Evolutionary conservation across 306 rosid genomes (phyloP).

Genomic region (Clitoria ternatea): DNA sequence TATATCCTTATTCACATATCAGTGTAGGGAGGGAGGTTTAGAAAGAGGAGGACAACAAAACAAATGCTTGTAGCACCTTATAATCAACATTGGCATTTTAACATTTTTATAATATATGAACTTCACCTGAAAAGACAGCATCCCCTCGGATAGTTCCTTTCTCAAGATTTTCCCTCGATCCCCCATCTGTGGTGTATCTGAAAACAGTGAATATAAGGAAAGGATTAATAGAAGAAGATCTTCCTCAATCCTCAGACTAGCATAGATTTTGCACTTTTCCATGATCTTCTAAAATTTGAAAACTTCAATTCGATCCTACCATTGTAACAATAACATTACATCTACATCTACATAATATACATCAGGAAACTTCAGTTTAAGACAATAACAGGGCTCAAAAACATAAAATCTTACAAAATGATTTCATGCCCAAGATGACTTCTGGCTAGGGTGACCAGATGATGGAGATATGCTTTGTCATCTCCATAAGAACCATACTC

Average conservation of each 20-base stretch:
- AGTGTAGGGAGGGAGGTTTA: neutral
- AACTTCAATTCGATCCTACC: too few species aligned
- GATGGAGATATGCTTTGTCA: slow-evolving; percentile 78
- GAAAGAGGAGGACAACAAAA: neutral
- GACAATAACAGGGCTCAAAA: slow-evolving; percentile 15
- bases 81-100: slow-evolving; percentile 9
- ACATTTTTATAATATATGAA: slow-evolving; percentile 12
- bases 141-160: slow-evolving; percentile 89
- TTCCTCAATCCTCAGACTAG: neutral
- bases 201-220: slow-evolving; percentile 14
- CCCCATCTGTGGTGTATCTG: slow-evolving; percentile 99
- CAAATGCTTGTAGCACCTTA: neutral
- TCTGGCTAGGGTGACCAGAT: slow-evolving; percentile 63
- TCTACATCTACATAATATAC: neutral
- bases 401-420: slow-evolving; percentile 60
- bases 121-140: slow-evolving; percentile 68
- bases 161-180: slow-evolving; percentile 68
- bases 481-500: slow-evolving; percentile 88
- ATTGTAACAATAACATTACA: too few species aligned
- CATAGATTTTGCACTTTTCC: neutral
- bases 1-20: neutral
- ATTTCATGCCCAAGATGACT: slow-evolving; percentile 68
- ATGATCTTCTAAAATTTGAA: neutral
- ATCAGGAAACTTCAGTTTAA: slow-evolving; percentile 6
- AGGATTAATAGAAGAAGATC: neutral